Base-by-base conservation (phyloP, 192 early-diverging fungal species). In the Coemansia guatemalensis region DNA sequence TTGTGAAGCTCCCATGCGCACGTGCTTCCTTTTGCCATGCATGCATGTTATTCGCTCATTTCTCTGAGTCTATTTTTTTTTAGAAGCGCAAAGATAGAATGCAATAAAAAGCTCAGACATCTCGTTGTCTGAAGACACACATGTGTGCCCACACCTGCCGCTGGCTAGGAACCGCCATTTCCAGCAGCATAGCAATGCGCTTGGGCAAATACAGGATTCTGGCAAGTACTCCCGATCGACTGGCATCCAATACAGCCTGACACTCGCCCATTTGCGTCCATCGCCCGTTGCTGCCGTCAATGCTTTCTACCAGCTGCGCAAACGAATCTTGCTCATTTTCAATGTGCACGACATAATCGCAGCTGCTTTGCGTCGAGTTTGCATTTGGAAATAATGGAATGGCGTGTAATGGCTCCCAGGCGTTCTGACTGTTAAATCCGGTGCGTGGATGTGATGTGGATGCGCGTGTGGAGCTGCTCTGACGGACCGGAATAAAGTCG, bases 401-500 rank as follows among this genome's bases (percentile, higher is more conserved):
- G 17, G 59, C 73, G 35, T 81, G 78, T 14, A 29, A 11, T 9
- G 73, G 65, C 51, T 81, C 78, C 74, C 74, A 75, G 11, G 12
- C 22, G 23, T 75, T 81, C 21, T 27, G n/a, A 3, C 35, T 67
- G 21, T 81, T 81, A 58, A 81, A 81, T 56, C 69, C 74, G 1
- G 26, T 1, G 17, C 74, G 62, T 20, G 3, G 48, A 3, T 20
- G 12, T 0, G 63, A 47, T 20, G 78, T 75, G 48, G 78, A 72
- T 6, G 25, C 35, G 44, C 39, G 49, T 1, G 52, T 30, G 1
- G 77, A 80, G 0, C 69, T 69, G 30, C 58, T 62, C 25, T 25
- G 5, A 4, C 22, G 9, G 4, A 44, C 53, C 0, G 78, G 65
- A 0, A 48, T 49, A 68, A 91, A 99, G 33, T 91, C 84, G 35